These are phyloP conservation scores for Blastomyces emzantsi DNA, from an alignment of 2,329 filamentous ascomycete genomes.

Conservation along the genomic window DNA sequence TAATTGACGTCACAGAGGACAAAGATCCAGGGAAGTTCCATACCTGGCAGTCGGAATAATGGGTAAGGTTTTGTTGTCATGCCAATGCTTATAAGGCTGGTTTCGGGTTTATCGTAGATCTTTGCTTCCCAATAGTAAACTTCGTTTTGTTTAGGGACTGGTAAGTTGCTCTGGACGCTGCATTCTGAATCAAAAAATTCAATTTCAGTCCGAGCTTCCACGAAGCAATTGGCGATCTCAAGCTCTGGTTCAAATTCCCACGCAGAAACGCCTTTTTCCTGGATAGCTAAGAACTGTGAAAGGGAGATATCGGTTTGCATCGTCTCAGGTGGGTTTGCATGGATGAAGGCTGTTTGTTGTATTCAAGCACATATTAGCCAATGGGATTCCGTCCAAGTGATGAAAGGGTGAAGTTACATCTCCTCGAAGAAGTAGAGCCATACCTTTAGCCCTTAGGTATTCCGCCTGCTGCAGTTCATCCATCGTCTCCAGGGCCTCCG, in stretches of 20 bases:
- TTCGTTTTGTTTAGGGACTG: constrained; percentile 96
- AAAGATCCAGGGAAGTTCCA: constrained; percentile 23
- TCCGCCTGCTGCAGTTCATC: constrained; percentile 84
- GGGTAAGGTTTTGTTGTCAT: constrained; percentile 97
- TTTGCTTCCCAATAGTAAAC: constrained; percentile 99
- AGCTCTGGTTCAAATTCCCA: constrained; percentile 99
- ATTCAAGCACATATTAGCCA: neutral
- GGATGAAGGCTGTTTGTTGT: constrained; percentile 69
- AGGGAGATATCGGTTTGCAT: constrained; percentile 93
- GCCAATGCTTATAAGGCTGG: constrained; percentile 77
- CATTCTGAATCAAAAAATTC: constrained; percentile 99
- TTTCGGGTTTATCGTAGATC: constrained; percentile 94
- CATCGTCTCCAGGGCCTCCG: constrained; percentile 89
- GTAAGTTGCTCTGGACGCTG: constrained; percentile 92
- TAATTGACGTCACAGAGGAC: neutral
- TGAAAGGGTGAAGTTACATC: neutral
- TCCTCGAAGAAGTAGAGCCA: constrained; percentile 18
- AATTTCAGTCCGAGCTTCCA: constrained; percentile 91
- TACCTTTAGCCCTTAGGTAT: constrained; percentile 93
- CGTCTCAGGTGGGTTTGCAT: constrained; percentile 90
- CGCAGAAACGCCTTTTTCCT: constrained; percentile 98
- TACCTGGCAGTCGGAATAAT: constrained; percentile 86
- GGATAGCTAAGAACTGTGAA: constrained; percentile 94
- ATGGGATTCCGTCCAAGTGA: neutral
- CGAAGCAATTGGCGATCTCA: constrained; percentile 98